Evolutionary conservation across 1,139 yeast species (phyloP), one percentile per base, ranked within the genome.

Genomic region (Yarrowia galli): DNA sequence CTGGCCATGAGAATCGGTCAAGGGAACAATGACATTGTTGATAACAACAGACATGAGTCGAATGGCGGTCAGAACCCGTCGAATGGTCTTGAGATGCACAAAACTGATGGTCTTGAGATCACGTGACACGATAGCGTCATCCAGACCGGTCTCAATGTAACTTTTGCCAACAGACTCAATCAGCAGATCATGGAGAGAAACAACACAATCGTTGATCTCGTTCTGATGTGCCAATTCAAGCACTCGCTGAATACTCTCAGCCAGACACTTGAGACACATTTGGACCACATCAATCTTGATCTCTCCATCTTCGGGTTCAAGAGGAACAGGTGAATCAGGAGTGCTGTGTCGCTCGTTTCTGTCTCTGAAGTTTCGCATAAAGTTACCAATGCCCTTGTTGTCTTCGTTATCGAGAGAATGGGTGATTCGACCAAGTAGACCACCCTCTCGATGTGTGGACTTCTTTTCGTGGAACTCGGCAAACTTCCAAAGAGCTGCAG

Each of bases 231-330:
- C 83, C 67, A 93, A 79, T 74, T 92, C 97, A 74, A 91, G 84
- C 8, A 89, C 82, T 74, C 98, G 82, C 3, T 96, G 89, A 8
- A 92, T 82, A 0, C 95, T 84, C 77, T 93, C 98, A 38, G 92
- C 91, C 4, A 89, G 84, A 38, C 91, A 85, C 71, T 87, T 87
- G 54, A 92, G 79, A 69, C 91, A 84, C 1, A 83, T 80, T 72
- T 91, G 95, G 2, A 91, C 87, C 48, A 82, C 80, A 18, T 79
- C 75, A 32, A 70, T 58, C 42, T 68, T 69, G 36, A 72, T 67
- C 20, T 70, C 71, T 43, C 68, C 72, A 35, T 70, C 71, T 12
- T 72, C 54, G 20, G 43, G 54, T 15, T 61, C 66, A 1, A 61
- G 46, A n/a, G 66, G 65, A 32, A 60, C 40, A 7, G 66, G 66